A percentile compares a stretch with the other conserved stretches of the same genome.
These are phyloP conservation scores for Aspergillus eucalypticola DNA, from an alignment of 2,329 filamentous ascomycete species.

Conservation along the genomic window DNA sequence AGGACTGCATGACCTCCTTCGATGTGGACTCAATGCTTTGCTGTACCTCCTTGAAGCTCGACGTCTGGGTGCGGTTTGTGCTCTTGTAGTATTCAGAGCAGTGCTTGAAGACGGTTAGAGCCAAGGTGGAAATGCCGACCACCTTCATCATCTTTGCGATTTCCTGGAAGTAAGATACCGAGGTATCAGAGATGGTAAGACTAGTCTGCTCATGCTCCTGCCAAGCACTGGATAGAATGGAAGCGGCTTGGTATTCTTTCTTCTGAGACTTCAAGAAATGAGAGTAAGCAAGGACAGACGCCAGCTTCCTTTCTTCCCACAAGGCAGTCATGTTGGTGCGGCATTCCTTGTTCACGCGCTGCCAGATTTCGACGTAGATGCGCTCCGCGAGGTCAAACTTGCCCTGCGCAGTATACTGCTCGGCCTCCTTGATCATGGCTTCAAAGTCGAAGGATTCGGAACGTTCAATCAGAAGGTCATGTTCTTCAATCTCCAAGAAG, in stretches of 20 bases:
- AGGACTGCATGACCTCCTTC: constrained; percentile 44
- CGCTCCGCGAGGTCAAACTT: constrained; percentile 45
- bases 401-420: constrained; percentile 38
- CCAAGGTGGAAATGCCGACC: constrained; percentile 47
- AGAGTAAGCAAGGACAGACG: constrained; percentile 49
- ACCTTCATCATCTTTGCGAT: constrained; percentile 50
- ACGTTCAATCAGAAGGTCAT: constrained; percentile 38
- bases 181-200: constrained; percentile 41
- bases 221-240: constrained; percentile 50
- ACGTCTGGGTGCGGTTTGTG: constrained; percentile 35
- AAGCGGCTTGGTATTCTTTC: constrained; percentile 47
- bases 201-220: constrained; percentile 53
- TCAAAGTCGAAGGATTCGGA: constrained; percentile 41
- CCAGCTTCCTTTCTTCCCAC: constrained; percentile 52
- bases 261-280: constrained; percentile 51
- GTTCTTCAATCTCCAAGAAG: constrained; percentile 42
- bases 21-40: constrained; percentile 46
- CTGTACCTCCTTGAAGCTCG: constrained; percentile 45
- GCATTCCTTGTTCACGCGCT: constrained; percentile 51
- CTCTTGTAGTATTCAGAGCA: constrained; percentile 46
- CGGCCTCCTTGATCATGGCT: constrained; percentile 40
- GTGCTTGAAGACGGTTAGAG: constrained; percentile 52
- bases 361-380: constrained; percentile 54
- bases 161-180: constrained; percentile 38
- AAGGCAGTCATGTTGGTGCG: constrained; percentile 45